Base-by-base conservation (phyloP, 257 asterid genomes). In the Nicotiana undulata region DNA sequence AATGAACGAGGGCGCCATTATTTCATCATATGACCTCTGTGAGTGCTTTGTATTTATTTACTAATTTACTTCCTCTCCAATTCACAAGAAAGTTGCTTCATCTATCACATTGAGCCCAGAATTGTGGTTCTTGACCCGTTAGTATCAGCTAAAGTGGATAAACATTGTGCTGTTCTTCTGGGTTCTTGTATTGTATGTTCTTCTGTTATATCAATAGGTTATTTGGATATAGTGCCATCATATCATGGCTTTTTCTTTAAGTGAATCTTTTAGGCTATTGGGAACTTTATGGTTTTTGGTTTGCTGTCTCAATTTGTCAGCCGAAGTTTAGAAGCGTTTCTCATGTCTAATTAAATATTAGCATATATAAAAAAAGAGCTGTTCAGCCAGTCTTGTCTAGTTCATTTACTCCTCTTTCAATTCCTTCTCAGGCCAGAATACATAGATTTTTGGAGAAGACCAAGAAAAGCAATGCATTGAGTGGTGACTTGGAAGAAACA, bases 391-490 rank as follows among this genome's bases (percentile, higher is more conserved):
- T 15, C 56, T 67, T 24, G 40, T 51, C 46, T 79, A 4, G 18
- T 79, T 85, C 63, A 81, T 64, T 78, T 75, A n/a, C 79, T 63
- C 32, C 66, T 82, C 49, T 63, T 80, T 77, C 78, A 24, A 81
- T 86, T 80, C 68, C 79, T 58, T 77, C 65, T 84, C 95, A 94
- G 99, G 97, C 72, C 77, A 89, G 97, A 85, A 96, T 96, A 86
- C 90, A 94, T 84, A 88, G 84, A 79, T 96, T 94, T 84, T 86
- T 96, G 83, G 95, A 89, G 85, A 92, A 79, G 80, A 78, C 91
- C 70, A 94, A 96, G 91, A 90, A 91, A 83, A 95, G 91, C 85
- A 91, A 86, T 80, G 85, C 97, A 76, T 84, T 91, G 80, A 92
- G 90, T 85, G 89, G 85, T 81, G 84, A 77, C 79, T 83, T 86